Percentiles rank a stretch among this genome's conserved stretches.
phyloP scores from a whole-genome alignment of 768 basidiomycete species.

The Clitopilus passeckerianus region DNA sequence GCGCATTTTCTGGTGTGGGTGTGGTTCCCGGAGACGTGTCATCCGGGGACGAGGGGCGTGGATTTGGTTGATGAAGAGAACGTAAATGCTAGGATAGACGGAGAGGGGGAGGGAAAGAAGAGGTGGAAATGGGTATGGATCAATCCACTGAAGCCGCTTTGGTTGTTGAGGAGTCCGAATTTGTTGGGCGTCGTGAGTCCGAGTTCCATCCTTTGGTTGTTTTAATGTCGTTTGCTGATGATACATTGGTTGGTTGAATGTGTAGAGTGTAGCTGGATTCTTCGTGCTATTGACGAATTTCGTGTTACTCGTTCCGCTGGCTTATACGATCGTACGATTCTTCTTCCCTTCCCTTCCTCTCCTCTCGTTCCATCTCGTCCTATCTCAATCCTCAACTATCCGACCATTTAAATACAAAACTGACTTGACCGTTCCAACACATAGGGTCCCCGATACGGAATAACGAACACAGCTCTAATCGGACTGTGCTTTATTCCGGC shows the following conservation, averaged over 20 bases:
- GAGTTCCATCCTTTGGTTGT: background rate
- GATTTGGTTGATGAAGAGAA: slow-evolving; percentile 28
- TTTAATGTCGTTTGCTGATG: slow-evolving; percentile 15
- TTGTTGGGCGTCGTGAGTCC: slow-evolving; percentile 49
- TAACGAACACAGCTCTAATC: slow-evolving; percentile 51
- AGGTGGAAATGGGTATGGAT: slow-evolving; percentile 34
- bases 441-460: slow-evolving; percentile 55
- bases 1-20: slow-evolving; percentile 26
- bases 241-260: background rate
- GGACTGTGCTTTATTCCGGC: slow-evolving; percentile 56
- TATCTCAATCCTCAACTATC: too few species aligned
- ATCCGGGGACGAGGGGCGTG: slow-evolving; percentile 39
- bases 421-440: background rate
- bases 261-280: slow-evolving; percentile 24
- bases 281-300: slow-evolving; percentile 31
- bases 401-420: background rate
- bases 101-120: slow-evolving; percentile 34
- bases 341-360: background rate
- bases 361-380: too few species aligned
- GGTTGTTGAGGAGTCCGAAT: slow-evolving; percentile 55
- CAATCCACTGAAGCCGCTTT: slow-evolving; percentile 53
- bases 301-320: slow-evolving; percentile 56
- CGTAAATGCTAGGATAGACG: background rate
- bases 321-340: slow-evolving; percentile 57
- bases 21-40: slow-evolving; percentile 46